Conservation (phyloP, 2,329 filamentous ascomycete genomes). For the Capronia epimyces region DNA sequence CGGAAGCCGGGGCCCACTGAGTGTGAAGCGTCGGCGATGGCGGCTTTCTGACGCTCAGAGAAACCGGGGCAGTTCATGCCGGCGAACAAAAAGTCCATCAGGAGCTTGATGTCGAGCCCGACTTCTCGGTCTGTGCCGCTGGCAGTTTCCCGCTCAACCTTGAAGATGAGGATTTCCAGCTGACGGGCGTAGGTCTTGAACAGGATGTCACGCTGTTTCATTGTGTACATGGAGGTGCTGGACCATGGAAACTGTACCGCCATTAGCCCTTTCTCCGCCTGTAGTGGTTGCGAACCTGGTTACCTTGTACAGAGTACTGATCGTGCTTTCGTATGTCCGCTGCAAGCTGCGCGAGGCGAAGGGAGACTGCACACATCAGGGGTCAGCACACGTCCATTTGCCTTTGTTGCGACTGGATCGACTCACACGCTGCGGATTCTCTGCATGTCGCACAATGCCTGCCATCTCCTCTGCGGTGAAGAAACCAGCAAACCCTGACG, state of each 20-base stretch:
- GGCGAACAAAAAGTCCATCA: conserved; percentile 38
- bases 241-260: conserved; percentile 48
- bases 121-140: conserved; percentile 27
- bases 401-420: not conserved
- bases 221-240: conserved; percentile 40
- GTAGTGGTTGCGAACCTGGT: not conserved
- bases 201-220: conserved; percentile 44
- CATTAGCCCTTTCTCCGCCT: conserved; percentile 10
- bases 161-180: conserved; percentile 64
- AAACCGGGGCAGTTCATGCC: conserved; percentile 42
- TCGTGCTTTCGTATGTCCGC: conserved; percentile 50
- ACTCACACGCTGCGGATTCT: conserved; percentile 47
- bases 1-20: conserved; percentile 8
- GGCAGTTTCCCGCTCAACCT: conserved; percentile 36
- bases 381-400: not conserved
- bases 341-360: conserved; percentile 47
- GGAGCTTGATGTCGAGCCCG: conserved; percentile 38
- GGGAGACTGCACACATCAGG: conserved; percentile 40
- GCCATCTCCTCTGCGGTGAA: conserved; percentile 48
- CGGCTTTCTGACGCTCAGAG: conserved; percentile 37
- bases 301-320: conserved; percentile 49
- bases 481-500: conserved; percentile 49
- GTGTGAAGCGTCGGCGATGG: conserved; percentile 13
- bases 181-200: conserved; percentile 47
- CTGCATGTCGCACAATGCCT: conserved; percentile 44